These are phyloP conservation scores for Claviceps paspali DNA, from an alignment of 2,329 filamentous ascomycete species.

Conservation along the genomic window DNA sequence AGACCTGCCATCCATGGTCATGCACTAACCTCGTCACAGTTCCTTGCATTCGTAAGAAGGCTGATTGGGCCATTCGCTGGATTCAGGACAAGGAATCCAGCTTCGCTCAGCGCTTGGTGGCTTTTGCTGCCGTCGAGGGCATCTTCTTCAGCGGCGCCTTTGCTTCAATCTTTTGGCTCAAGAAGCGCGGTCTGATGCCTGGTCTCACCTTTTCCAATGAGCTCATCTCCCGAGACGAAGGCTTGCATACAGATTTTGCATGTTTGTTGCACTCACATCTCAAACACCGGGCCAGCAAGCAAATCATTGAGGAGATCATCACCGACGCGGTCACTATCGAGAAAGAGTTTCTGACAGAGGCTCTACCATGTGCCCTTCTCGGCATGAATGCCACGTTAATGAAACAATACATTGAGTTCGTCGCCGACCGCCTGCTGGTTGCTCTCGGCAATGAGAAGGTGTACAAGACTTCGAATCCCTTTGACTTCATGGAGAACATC, in stretches of 20 bases:
- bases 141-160: constrained; percentile 99
- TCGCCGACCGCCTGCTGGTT: constrained; percentile 85
- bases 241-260: constrained; percentile 97
- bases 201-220: constrained; percentile 99
- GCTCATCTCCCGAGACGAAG: constrained; percentile 98
- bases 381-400: constrained; percentile 96
- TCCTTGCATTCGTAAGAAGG: constrained; percentile 96
- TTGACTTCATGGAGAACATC: constrained; percentile 99
- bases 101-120: constrained; percentile 88
- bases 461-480: constrained; percentile 88
- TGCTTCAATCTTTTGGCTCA: constrained; percentile 98
- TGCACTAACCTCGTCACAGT: constrained; percentile 32
- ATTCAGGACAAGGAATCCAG: constrained; percentile 87
- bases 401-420: constrained; percentile 99
- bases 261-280: constrained; percentile 96
- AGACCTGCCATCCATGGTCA: constrained; percentile 3
- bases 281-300: constrained; percentile 73
- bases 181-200: constrained; percentile 99
- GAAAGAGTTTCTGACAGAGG: constrained; percentile 95
- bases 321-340: constrained; percentile 87
- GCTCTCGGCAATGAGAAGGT: constrained; percentile 88
- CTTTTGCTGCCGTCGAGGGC: constrained; percentile 94
- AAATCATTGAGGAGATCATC: constrained; percentile 76
- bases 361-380: constrained; percentile 79
- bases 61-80: constrained; percentile 93